Evolutionary conservation across 2,329 filamentous ascomycete species (phyloP).

Genomic region (Aphanocladium album): DNA sequence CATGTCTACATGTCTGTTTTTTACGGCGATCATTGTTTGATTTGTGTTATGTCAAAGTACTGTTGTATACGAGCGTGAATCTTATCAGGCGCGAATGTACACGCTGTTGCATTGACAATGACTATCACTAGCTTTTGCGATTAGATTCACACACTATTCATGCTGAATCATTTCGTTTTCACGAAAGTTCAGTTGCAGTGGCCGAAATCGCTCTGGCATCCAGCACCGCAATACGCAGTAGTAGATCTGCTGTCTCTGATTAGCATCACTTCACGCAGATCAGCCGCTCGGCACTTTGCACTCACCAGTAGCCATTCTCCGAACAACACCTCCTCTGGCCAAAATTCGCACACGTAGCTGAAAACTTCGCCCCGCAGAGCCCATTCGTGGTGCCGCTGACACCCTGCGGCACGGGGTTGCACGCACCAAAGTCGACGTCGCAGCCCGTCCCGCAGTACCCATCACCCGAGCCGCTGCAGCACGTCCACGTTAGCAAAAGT

Average conservation of each 20-base stretch:
- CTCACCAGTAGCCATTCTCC: constrained; percentile 31
- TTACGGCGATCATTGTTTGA: not conserved
- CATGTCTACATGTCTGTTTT: not conserved
- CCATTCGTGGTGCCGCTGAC: constrained; percentile 31
- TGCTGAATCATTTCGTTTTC: not conserved
- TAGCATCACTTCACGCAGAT: not conserved
- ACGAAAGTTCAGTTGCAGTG: constrained; percentile 21
- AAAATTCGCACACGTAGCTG: constrained; percentile 28
- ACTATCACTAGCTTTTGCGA: not conserved
- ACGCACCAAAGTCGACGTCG: constrained; percentile 30
- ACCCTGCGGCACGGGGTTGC: constrained; percentile 20
- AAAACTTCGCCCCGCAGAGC: constrained; percentile 28
- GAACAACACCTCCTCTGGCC: constrained; percentile 33
- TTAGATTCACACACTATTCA: not conserved
- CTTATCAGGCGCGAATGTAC: too few relatives aligned
- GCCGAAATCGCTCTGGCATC: constrained; percentile 31
- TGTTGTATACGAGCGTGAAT: not conserved
- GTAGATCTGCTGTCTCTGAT: not conserved
- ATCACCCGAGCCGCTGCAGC: constrained; percentile 25
- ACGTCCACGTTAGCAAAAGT: not conserved
- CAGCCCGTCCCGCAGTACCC: constrained; percentile 36
- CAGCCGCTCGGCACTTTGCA: not conserved
- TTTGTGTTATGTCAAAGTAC: not conserved
- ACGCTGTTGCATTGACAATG: not conserved
- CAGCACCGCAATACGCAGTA: constrained; percentile 25